Base-by-base conservation (phyloP, 2,329 filamentous ascomycete genomes). In the Colletotrichum sidae region DNA sequence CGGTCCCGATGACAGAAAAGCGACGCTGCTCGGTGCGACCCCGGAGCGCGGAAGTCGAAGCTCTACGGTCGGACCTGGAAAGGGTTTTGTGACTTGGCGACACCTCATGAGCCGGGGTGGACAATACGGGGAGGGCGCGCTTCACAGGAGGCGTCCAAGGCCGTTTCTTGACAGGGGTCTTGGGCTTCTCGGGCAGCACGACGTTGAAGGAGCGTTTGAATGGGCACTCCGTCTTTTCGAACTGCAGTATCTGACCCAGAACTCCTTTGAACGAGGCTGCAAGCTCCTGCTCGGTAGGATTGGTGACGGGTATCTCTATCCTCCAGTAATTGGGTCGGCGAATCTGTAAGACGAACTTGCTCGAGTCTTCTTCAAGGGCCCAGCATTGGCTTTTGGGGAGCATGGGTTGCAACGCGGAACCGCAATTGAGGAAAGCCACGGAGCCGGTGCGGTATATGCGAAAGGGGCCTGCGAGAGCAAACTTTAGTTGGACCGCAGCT, bases 361-460 rank as follows among this genome's bases (percentile, higher is more conserved):
- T 93, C 45, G 91, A 91, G 60, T 90, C 86, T 62, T 93, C 91
- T 75, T 96, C 92, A 38, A 97, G 91, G 75, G 92, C 96, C 94
- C 94, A 97, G 74, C 92, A 96, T 77, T 97, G 94, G 64, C 93
- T 96, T 76, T 93, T 93, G 33, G 92, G 93, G 56, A 97, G 80
- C 68, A 97, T 96, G 10, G 94, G 92, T 72, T 96, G 92, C 15
- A 97, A 84, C 13, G 94, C 90, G 60, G 88, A 89, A 65, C 92
- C 92, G 69, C 93, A 97, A 77, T 92, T 95, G 9, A 97, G 84
- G 72, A 97, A 97, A 11, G 93, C 92, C 13, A 96, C 92, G 9
- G 93, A 93, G 17, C 93, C 92, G 39, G 96, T 91, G 72, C 92
- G 90, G 75, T 97, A 97, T 68, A 97, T 93, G 68, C 90, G 87